Percentiles rank a stretch among this genome's conserved stretches.
Evolutionary conservation across 305 asterid genomes (phyloP).

Genomic region (Lippia alba): DNA sequence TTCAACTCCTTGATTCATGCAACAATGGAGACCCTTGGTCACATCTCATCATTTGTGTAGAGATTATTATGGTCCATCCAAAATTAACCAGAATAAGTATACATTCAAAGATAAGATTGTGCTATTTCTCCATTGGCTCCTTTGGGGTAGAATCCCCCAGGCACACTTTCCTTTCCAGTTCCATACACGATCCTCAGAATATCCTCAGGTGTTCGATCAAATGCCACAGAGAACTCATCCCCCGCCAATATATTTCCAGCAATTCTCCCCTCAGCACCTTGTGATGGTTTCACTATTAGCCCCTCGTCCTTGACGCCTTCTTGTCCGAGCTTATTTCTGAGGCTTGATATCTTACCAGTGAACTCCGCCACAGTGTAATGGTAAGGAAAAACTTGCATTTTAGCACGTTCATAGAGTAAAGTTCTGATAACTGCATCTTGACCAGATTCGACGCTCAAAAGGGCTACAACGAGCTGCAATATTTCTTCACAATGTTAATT

Average conservation of each 20-base stretch:
- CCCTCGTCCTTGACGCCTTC: slow-evolving; percentile 58
- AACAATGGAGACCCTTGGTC: too few relatives aligned
- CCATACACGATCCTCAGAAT: slow-evolving; percentile 55
- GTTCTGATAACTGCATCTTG: slow-evolving; percentile 63
- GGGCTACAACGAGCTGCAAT: slow-evolving; percentile 53
- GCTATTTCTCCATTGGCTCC: slow-evolving; percentile 59
- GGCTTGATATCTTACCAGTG: slow-evolving; percentile 40
- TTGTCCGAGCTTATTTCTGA: slow-evolving; percentile 46
- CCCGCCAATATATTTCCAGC: slow-evolving; percentile 54
- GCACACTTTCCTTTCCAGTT: slow-evolving; percentile 42
- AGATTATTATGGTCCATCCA: too few relatives aligned
- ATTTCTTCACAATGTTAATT: too few relatives aligned
- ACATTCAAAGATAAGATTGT: background rate
- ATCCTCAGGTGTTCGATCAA: slow-evolving; percentile 49
- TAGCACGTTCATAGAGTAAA: slow-evolving; percentile 38
- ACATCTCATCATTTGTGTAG: too few relatives aligned
- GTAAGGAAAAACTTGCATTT: slow-evolving; percentile 38
- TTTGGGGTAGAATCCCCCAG: slow-evolving; percentile 61
- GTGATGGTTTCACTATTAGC: slow-evolving; percentile 23
- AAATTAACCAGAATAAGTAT: background rate
- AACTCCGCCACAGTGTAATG: slow-evolving; percentile 46
- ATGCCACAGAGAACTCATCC: slow-evolving; percentile 42
- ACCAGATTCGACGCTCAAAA: slow-evolving; percentile 60
- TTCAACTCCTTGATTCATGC: too few relatives aligned
- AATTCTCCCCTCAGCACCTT: slow-evolving; percentile 47